Conservation (phyloP, 371 early-diverging fungal species). For the Mucor sp. region DNA sequence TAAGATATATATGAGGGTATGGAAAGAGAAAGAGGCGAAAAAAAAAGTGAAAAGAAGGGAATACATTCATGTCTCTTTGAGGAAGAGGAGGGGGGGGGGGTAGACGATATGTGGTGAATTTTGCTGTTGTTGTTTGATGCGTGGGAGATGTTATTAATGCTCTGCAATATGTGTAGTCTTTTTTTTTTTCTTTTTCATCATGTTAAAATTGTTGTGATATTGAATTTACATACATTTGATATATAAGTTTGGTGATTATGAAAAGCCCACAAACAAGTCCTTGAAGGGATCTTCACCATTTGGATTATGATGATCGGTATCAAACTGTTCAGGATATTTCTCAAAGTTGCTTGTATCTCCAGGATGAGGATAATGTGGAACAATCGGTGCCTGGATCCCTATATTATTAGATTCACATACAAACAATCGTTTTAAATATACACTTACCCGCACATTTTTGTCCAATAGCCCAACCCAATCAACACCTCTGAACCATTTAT, state of each 20-base stretch:
- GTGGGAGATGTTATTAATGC: background rate
- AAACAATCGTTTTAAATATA: background rate
- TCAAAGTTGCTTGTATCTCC: slow-evolving; percentile 98
- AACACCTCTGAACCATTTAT: slow-evolving; percentile 85
- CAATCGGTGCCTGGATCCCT: slow-evolving; percentile 43
- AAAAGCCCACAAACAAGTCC: slow-evolving; percentile 45
- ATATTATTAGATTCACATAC: background rate
- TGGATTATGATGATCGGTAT: slow-evolving; percentile 27
- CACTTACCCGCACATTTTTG: slow-evolving; percentile 59
- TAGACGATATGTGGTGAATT: background rate
- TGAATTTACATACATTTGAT: background rate
- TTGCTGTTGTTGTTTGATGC: background rate
- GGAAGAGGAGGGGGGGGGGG: background rate
- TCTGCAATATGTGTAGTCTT: background rate
- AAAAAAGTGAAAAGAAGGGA: background rate
- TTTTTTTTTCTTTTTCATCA: no score
- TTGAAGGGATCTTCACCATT: slow-evolving; percentile 45
- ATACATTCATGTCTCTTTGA: background rate
- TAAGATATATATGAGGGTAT: background rate
- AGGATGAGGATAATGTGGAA: slow-evolving; percentile 84
- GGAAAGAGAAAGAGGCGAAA: background rate
- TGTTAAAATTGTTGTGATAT: background rate
- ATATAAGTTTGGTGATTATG: slow-evolving; percentile 11
- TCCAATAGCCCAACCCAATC: slow-evolving; percentile 81
- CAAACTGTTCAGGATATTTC: slow-evolving; percentile 81